Evolutionary conservation across 179 eudicot genomes (phyloP), one percentile per base, ranked within the genome.

Genomic region (Gypsophila paniculata): DNA sequence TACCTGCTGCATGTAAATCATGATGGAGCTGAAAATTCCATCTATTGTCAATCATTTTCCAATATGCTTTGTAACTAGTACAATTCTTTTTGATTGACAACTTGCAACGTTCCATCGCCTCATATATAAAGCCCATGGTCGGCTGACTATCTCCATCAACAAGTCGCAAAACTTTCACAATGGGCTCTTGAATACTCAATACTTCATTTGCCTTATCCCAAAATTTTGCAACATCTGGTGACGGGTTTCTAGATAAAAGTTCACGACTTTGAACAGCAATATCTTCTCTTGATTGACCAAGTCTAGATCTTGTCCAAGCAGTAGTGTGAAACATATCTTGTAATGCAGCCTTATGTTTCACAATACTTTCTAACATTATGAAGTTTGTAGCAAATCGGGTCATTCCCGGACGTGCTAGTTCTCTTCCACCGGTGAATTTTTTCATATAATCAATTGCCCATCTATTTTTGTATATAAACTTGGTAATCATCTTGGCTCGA

Each of bases 31-130:
- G 58, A 15, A 23, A 8, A 32, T 74, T 34, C 72, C 68, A 74
- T 60, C 68, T 68, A 0, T 55, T 46, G 38, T 74, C 58, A 0
- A 55, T 66, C 25, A 73, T 73, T 0, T 34, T 18, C 70, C 63
- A 38, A 17, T 73, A 73, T 6, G 6, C 19, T 8, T 11, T 52
- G 13, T 22, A 64, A 52, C 48, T 36, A 2, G 5, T 6, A 22
- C 63, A 54, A 22, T 38, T 19, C 2, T 38, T 15, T 9, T 6
- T 36, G 14, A 54, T 52, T 17, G 42, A 54, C 51, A 64, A 38
- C 48, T 74, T 74, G 6, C 71, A 69, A n/a, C 58, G 4, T 1
- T 73, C 55, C 70, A 73, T 72, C 0, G 69, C 69, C 61, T 72
- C 36, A 13, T 61, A 61, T 2, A 72, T 72, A 22, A 22, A 61